phyloP scores from a whole-genome alignment of 2,329 filamentous ascomycete species.

The Aspergillus ochraceus region DNA sequence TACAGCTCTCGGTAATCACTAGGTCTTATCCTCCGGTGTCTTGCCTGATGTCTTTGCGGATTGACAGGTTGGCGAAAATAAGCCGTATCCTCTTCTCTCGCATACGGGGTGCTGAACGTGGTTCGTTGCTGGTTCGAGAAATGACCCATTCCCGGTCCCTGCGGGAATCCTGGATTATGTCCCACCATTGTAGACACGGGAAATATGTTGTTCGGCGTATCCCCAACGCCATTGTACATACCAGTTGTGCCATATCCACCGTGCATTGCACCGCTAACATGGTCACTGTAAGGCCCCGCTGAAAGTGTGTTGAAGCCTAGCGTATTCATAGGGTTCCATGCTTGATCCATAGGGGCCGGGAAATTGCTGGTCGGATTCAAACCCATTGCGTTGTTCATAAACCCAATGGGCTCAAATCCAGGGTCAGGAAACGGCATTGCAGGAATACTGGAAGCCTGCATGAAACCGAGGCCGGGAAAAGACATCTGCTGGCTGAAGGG shows the following conservation, averaged over 20 bases:
- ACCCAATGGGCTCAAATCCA: constrained; percentile 34
- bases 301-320: constrained; percentile 40
- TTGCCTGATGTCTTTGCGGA: constrained; percentile 82
- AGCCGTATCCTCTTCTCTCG: constrained; percentile 76
- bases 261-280: constrained; percentile 31
- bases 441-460: constrained; percentile 32
- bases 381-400: constrained; percentile 45
- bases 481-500: constrained; percentile 39
- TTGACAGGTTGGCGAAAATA: constrained; percentile 97
- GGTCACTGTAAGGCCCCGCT: constrained; percentile 37
- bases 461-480: constrained; percentile 32
- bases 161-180: constrained; percentile 31
- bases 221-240: constrained; percentile 36
- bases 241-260: constrained; percentile 33
- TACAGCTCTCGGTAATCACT: constrained; percentile 87
- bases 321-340: constrained; percentile 48
- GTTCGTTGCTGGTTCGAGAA: constrained; percentile 62
- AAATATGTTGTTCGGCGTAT: constrained; percentile 39
- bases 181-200: constrained; percentile 32
- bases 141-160: constrained; percentile 36
- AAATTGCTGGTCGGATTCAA: constrained; percentile 32
- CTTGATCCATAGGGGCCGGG: constrained; percentile 32
- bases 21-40: constrained; percentile 75
- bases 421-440: constrained; percentile 36
- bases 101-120: constrained; percentile 53